Conservation (phyloP, 2,329 filamentous ascomycete genomes). For the Rhytidhysteron rufulum region DNA sequence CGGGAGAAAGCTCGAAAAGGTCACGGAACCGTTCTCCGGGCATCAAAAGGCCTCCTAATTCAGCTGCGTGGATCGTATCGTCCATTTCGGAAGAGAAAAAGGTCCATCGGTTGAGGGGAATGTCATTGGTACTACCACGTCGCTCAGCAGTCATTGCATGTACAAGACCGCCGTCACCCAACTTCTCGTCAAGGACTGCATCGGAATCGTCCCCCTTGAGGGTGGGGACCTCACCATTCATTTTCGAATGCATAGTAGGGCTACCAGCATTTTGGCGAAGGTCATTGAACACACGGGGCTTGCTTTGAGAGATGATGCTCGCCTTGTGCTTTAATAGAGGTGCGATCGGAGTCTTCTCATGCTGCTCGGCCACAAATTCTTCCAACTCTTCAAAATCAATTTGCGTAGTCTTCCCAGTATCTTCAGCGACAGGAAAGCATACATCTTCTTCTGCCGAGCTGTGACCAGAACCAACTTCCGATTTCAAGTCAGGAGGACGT, state of each 20-base stretch:
- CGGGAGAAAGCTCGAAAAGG: slow-evolving; percentile 69
- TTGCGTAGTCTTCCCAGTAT: slow-evolving; percentile 74
- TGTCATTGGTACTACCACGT: slow-evolving; percentile 40
- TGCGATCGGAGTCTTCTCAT: slow-evolving; percentile 44
- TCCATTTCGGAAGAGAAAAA: slow-evolving; percentile 97
- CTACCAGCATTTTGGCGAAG: slow-evolving; percentile 46
- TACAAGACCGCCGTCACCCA: slow-evolving; percentile 33
- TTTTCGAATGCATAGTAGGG: slow-evolving; percentile 33
- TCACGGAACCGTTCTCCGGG: slow-evolving; percentile 87
- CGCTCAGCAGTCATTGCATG: slow-evolving; percentile 29
- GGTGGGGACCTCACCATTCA: slow-evolving; percentile 24
- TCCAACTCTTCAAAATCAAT: slow-evolving; percentile 92
- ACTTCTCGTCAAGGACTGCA: slow-evolving; percentile 42
- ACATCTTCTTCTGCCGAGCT: slow-evolving; percentile 82
- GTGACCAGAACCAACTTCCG: slow-evolving; percentile 58
- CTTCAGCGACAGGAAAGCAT: slow-evolving; percentile 73
- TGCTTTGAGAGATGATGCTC: slow-evolving; percentile 35
- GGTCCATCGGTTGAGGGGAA: slow-evolving; percentile 72
- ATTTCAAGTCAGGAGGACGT: slow-evolving; percentile 59
- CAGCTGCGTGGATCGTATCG: slow-evolving; percentile 85
- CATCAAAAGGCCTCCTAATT: slow-evolving; percentile 82
- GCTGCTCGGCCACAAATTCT: slow-evolving; percentile 70
- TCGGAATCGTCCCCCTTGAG: slow-evolving; percentile 22
- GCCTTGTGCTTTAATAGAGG: slow-evolving; percentile 37
- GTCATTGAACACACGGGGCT: slow-evolving; percentile 59